Evolutionary conservation across 768 basidiomycete species (phyloP), one percentile per base, ranked within the genome.

Genomic region (Russula lepida): DNA sequence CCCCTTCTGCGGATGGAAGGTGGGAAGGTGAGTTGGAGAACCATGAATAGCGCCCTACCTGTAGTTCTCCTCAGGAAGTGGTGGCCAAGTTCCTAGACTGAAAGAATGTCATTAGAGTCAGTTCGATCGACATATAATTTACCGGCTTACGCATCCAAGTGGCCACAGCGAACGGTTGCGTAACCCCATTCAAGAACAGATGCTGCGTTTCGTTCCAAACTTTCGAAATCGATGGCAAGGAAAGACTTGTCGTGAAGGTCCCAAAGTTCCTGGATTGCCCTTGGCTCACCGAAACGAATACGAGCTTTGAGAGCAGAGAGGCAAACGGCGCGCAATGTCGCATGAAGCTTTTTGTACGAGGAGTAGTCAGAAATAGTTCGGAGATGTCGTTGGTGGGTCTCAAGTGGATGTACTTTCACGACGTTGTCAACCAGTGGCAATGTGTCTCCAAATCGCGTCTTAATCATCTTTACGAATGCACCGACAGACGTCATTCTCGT

Each of bases 401-500:
- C 90, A 64, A 88, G 86, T 0, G 90, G 87, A 0, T 73, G 74
- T 30, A 92, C 75, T 66, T 78, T 77, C 41, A 89, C 78, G 60
- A 91, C 82, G 64, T 90, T 89, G 54, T 89, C 84, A 2, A 85
- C 82, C 59, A 82, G 77, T 13, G 86, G 84, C 21, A 92, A 75
- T 1, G 80, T 84, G 72, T 91, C 89, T 54, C 89, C 88, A 67
- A 85, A 91, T 87, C 89, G 80, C 2, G 86, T 88, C 74, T 88
- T 88, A 68, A 92, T 84, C 89, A 92, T 92, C 74, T 85, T 88
- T 51, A 89, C 71, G 67, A 92, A 92, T 1, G 88, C 84, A 5
- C 81, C 79, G 51, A 92, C 78, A 33, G 85, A 86, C 4, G 77
- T 84, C 63, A 83, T 73, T 50, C 86, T 81, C n/a, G 89, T 91